Percentiles rank a stretch among this genome's conserved stretches.
These are phyloP conservation scores for Hebeloma cylindrosporum DNA, from an alignment of 768 basidiomycete species.

Conservation along the genomic window DNA sequence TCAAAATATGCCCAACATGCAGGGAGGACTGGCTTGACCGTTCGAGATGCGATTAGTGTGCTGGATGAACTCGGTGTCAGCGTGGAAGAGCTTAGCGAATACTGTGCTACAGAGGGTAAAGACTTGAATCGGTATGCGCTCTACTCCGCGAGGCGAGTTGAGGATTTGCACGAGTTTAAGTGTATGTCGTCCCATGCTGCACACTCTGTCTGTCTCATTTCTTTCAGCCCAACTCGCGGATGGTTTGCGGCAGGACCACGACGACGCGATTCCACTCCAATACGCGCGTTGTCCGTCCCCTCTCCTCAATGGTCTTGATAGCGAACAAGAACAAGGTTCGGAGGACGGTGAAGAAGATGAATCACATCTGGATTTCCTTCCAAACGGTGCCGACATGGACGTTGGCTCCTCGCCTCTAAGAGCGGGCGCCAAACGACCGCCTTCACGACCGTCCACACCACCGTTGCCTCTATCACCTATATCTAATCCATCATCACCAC, in stretches of 20 bases:
- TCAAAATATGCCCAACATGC: conserved; percentile 75
- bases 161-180: conserved; percentile 73
- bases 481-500: conserved; percentile 56
- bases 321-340: conserved; percentile 31
- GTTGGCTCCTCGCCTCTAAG: conserved; percentile 24
- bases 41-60: conserved; percentile 61
- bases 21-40: conserved; percentile 58
- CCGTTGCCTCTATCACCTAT: conserved; percentile 54
- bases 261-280: conserved; percentile 55
- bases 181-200: conserved; percentile 45
- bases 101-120: conserved; percentile 61
- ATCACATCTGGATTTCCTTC: conserved; percentile 1
- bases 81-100: conserved; percentile 68
- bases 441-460: conserved; percentile 34
- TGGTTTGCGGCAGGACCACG: conserved; percentile 53
- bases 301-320: conserved; percentile 31
- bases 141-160: conserved; percentile 61
- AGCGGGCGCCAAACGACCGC: conserved; percentile 28
- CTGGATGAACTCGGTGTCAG: conserved; percentile 75
- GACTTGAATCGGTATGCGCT: conserved; percentile 70
- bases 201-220: conserved; percentile 26
- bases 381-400: conserved; percentile 25
- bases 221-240: conserved; percentile 57
- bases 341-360: conserved; percentile 27
- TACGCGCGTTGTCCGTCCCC: conserved; percentile 40